A percentile compares a stretch with the other conserved stretches of the same genome.
phyloP scores from a whole-genome alignment of 257 asterid species.

The Solanum megistacrolobum region DNA sequence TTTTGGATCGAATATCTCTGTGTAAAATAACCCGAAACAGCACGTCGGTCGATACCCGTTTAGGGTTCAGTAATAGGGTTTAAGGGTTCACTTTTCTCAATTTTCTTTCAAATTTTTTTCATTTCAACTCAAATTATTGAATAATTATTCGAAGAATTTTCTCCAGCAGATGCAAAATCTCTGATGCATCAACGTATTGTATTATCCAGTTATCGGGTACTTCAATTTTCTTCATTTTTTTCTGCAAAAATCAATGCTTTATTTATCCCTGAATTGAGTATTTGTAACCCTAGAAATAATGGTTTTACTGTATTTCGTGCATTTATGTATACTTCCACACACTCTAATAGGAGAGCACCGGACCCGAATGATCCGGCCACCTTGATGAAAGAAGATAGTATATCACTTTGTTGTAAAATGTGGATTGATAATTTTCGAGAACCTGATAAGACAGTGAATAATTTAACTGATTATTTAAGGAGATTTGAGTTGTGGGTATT shows the following conservation, averaged over 20 bases:
- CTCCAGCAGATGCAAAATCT: background rate
- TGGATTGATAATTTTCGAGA: constrained; percentile 77
- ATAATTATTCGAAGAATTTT: background rate
- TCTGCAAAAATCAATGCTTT: constrained; percentile 8
- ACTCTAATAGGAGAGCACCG: constrained; percentile 31
- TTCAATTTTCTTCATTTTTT: constrained; percentile 24
- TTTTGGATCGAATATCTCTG: background rate
- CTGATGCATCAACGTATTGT: constrained; percentile 45
- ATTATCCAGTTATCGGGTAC: constrained; percentile 28
- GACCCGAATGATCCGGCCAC: constrained; percentile 89
- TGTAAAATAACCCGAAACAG: background rate
- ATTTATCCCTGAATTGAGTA: constrained; percentile 20
- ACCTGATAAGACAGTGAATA: constrained; percentile 47
- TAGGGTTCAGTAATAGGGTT: constrained; percentile 8
- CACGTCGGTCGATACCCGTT: background rate
- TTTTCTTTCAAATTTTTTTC: background rate
- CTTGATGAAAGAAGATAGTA: constrained; percentile 88
- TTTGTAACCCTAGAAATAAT: constrained; percentile 9
- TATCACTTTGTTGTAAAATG: constrained; percentile 71
- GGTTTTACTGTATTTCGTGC: constrained; percentile 24
- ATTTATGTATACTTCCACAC: constrained; percentile 37
- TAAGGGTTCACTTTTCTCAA: background rate
- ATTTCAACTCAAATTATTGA: background rate
- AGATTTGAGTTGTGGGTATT: constrained; percentile 92
- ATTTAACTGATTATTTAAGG: constrained; percentile 68